A percentile compares a stretch with the other conserved stretches of the same genome.
These are phyloP conservation scores for sunflower (Helianthus annuus) DNA, from an alignment of 129 eudicot species.

Conservation along the genomic window DNA sequence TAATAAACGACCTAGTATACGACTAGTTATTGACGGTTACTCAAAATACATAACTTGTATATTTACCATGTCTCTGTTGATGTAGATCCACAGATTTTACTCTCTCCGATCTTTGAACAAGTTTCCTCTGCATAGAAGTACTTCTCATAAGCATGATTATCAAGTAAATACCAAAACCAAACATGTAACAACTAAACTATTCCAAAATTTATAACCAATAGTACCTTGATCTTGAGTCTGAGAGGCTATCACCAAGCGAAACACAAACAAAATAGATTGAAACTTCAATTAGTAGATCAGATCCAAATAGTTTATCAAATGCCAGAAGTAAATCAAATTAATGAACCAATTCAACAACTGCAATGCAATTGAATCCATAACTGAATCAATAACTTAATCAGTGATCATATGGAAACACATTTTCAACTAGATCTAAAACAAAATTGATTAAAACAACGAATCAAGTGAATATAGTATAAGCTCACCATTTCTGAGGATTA, in stretches of 20 bases:
- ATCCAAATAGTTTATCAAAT: neutral
- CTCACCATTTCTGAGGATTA: constrained; percentile 51
- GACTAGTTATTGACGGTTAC: too few species aligned
- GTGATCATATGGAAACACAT: constrained; percentile 11
- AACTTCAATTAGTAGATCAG: too few species aligned
- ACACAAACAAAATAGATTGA: constrained; percentile 29
- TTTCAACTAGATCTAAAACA: constrained; percentile 45
- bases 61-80: constrained; percentile 94
- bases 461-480: constrained; percentile 8
- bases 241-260: constrained; percentile 62
- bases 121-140: constrained; percentile 69
- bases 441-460: constrained; percentile 19
- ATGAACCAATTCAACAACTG: neutral
- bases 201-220: constrained; percentile 4
- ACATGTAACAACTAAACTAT: neutral
- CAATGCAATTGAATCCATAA: neutral
- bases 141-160: constrained; percentile 21
- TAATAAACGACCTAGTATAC: too few species aligned
- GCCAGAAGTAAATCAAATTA: neutral
- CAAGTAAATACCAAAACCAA: neutral
- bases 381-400: neutral
- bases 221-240: constrained; percentile 95
- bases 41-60: too few species aligned
- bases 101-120: constrained; percentile 94
- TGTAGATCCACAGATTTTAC: constrained; percentile 97